These are phyloP conservation scores for Sechiopsis laciniata DNA, from an alignment of 306 rosid species.

Conservation along the genomic window DNA sequence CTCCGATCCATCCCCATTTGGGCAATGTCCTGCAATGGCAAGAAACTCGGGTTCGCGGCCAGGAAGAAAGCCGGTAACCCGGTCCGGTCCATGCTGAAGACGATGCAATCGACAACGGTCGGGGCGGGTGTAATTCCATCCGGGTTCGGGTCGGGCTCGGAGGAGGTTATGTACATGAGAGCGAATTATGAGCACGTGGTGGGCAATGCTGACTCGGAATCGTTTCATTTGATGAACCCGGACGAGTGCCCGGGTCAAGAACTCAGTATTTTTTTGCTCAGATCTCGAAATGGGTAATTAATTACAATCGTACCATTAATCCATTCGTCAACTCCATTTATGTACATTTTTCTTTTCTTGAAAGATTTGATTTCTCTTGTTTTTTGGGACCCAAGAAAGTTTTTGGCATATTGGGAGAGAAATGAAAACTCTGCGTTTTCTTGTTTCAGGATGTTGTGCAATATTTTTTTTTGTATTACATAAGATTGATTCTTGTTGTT, in stretches of 20 bases:
- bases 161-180: slow-evolving; percentile 77
- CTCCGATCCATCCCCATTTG: slow-evolving; percentile 66
- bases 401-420: background rate
- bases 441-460: no score
- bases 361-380: no score
- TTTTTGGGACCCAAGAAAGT: background rate
- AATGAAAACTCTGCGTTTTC: slow-evolving; percentile 10
- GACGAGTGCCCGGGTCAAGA: slow-evolving; percentile 83
- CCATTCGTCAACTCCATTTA: no score
- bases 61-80: slow-evolving; percentile 45
- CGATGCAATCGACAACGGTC: slow-evolving; percentile 72
- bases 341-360: no score
- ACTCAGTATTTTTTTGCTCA: slow-evolving; percentile 85
- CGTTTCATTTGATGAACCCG: slow-evolving; percentile 86
- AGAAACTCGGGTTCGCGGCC: slow-evolving; percentile 56
- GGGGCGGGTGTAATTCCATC: slow-evolving; percentile 79
- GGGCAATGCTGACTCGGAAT: slow-evolving; percentile 73
- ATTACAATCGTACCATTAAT: background rate
- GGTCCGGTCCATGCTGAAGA: slow-evolving; percentile 47
- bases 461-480: no score
- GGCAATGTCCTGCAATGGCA: slow-evolving; percentile 67
- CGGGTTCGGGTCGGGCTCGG: slow-evolving; percentile 40
- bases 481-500: no score
- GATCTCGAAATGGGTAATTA: slow-evolving; percentile 40
- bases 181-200: slow-evolving; percentile 85